These are phyloP conservation scores for Phytopythium aichiense DNA, from an alignment of 352 stramenopile genomes.

Conservation along the genomic window DNA sequence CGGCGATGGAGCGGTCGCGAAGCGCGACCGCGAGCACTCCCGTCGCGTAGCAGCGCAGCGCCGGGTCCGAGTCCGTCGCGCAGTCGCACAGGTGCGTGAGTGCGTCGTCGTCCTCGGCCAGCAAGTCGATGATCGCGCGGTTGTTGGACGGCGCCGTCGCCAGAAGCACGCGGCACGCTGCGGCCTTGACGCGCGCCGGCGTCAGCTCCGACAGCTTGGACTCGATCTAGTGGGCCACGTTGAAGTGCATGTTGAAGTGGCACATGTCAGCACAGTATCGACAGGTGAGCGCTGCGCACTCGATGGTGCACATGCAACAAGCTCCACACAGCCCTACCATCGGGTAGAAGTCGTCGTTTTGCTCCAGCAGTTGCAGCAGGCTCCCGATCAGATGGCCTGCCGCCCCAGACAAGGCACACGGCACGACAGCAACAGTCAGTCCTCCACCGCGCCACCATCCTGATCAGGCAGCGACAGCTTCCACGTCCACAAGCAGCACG, in stretches of 20 bases:
- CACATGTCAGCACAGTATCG: not conserved
- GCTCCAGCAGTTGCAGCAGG: slow-evolving; percentile 70
- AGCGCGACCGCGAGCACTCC: slow-evolving; percentile 71
- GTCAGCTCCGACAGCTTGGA: slow-evolving; percentile 59
- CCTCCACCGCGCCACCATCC: not conserved
- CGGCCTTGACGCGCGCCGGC: slow-evolving; percentile 54
- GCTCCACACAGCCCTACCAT: slow-evolving; percentile 33
- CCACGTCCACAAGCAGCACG: slow-evolving; percentile 5
- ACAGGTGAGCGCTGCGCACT: slow-evolving; percentile 5
- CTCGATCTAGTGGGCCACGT: slow-evolving; percentile 42
- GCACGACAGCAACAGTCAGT: not conserved
- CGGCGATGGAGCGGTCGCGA: slow-evolving; percentile 73
- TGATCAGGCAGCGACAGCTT: not conserved
- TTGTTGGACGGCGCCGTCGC: slow-evolving; percentile 72
- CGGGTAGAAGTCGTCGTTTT: slow-evolving; percentile 80
- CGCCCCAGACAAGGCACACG: not conserved
- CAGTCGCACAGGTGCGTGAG: slow-evolving; percentile 71
- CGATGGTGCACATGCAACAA: slow-evolving; percentile 1
- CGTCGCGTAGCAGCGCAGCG: slow-evolving; percentile 71
- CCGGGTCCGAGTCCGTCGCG: slow-evolving; percentile 44
- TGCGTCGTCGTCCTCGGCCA: slow-evolving; percentile 76
- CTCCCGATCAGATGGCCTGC: slow-evolving; percentile 75
- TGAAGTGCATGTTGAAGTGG: slow-evolving; percentile 12
- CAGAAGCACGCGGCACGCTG: slow-evolving; percentile 66
- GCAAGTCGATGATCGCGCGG: slow-evolving; percentile 60